phyloP scores from a whole-genome alignment of 2,329 filamentous ascomycete genomes.

The Fusarium sp. region DNA sequence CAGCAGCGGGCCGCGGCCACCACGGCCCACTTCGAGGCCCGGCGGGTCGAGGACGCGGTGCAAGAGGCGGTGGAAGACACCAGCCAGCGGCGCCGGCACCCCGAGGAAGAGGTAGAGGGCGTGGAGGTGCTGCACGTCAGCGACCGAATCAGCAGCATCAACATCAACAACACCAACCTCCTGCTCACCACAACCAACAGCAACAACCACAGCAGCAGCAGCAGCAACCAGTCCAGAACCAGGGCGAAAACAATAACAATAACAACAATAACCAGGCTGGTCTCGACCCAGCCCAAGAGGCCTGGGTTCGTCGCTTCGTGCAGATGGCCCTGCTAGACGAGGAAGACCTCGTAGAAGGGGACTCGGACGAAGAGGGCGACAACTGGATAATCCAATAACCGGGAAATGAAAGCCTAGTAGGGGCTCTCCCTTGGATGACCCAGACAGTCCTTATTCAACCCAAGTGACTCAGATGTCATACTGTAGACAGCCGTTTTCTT shows the following conservation, averaged over 20 bases:
- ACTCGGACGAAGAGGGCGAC: slow-evolving; percentile 48
- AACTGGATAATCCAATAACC: slow-evolving; percentile 42
- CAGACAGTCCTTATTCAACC: not conserved
- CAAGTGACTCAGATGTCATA: slow-evolving; percentile 2
- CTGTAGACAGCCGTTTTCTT: slow-evolving; percentile 14
- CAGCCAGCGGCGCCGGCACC: slow-evolving; percentile 19
- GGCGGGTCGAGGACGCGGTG: slow-evolving; percentile 37
- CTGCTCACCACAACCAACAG: slow-evolving; percentile 1
- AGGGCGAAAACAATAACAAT: slow-evolving; percentile 16
- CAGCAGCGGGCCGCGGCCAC: slow-evolving; percentile 42
- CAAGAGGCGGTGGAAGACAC: slow-evolving; percentile 31
- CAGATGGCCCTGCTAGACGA: slow-evolving; percentile 61
- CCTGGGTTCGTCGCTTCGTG: slow-evolving; percentile 64
- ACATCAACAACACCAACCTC: slow-evolving; percentile 15
- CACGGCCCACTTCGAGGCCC: slow-evolving; percentile 36
- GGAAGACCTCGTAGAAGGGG: slow-evolving; percentile 59
- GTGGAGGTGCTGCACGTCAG: slow-evolving; percentile 41
- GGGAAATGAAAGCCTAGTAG: not conserved
- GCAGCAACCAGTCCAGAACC: slow-evolving; percentile 39
- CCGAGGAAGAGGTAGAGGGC: slow-evolving; percentile 42
- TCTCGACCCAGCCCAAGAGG: slow-evolving; percentile 57
- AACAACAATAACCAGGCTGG: slow-evolving; percentile 40
- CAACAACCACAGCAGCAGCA: slow-evolving; percentile 20
- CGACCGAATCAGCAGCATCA: slow-evolving; percentile 36
- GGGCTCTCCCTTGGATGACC: slow-evolving; percentile 2